Evolutionary conservation across 495 filamentous ascomycete genomes (phyloP).

Genomic region (Penicillium angulare): DNA sequence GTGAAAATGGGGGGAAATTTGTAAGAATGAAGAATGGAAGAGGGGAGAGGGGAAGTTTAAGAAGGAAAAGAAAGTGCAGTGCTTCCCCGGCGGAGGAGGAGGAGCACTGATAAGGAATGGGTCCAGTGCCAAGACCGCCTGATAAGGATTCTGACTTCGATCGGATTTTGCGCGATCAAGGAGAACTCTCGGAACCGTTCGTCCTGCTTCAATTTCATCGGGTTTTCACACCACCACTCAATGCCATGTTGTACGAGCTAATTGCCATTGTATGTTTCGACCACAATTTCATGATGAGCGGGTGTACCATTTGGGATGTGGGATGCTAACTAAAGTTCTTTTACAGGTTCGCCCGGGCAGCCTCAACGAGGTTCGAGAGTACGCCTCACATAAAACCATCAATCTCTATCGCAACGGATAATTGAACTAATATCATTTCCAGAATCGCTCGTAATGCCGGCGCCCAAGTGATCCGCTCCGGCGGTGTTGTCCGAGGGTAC

Average conservation of each 20-base stretch:
- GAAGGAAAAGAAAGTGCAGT: conserved; percentile 23
- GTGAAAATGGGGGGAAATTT: conserved; percentile 8
- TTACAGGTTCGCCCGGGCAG: conserved; percentile 83
- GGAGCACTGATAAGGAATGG: conserved; percentile 22
- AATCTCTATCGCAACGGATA: conserved; percentile 1
- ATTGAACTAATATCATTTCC: conserved; percentile 12
- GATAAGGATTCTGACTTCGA: conserved; percentile 29
- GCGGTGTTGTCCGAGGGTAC: conserved; percentile 88
- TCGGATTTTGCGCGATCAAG: conserved; percentile 25
- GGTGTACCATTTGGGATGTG: background rate
- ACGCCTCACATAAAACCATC: conserved; percentile 30
- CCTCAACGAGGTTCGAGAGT: conserved; percentile 93
- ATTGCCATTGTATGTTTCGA: conserved; percentile 79
- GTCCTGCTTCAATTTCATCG: conserved; percentile 10
- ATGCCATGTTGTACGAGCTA: conserved; percentile 89
- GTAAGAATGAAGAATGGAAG: conserved; percentile 19
- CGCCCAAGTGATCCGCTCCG: conserved; percentile 72
- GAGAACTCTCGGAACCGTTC: conserved; percentile 3
- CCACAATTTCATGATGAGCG: background rate
- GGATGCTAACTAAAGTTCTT: conserved; percentile 8
- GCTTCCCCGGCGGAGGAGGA: conserved; percentile 28
- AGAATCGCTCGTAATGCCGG: conserved; percentile 87
- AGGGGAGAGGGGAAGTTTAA: conserved; percentile 27
- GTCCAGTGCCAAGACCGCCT: conserved; percentile 27
- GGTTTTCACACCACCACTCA: conserved; percentile 19